Evolutionary conservation across 495 filamentous ascomycete species (phyloP), one percentile per base, ranked within the genome.

Genomic region (Pseudotulostoma volvatum): DNA sequence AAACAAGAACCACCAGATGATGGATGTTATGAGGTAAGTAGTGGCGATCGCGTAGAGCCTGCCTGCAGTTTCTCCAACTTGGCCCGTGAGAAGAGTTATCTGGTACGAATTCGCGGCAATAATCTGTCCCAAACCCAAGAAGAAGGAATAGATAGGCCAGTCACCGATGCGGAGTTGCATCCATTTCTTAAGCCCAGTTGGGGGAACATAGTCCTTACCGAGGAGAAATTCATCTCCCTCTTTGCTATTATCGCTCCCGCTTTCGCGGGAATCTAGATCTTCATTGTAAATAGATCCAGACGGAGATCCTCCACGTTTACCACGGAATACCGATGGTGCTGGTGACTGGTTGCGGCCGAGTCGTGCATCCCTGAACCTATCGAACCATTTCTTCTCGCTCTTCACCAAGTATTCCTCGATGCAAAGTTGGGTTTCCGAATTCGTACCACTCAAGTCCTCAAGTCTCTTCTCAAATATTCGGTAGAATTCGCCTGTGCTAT

Each of bases 41-140:
- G 61, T 68, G 0, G 76, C 75, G 13, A 81, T 71, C 33, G 71
- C 68, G 57, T 83, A 83, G 5, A 82, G 63, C 45, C 77, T 74
- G 16, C 63, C 57, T 3, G 76, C 69, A 0, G 67, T 67, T 47
- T 81, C 64, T 9, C 71, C 76, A 13, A 74, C 60, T 44, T 77
- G 67, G 13, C 78, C 78, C 0, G 72, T 73, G 9, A 83, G 63
- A 17, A 83, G 64, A 2, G 76, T 79, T 45, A 83, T 74, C 45
- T 83, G 78, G 50, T 81, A 83, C 1, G 73, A 79, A 55, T 78
- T 81, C 36, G 75, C 74, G 0, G 78, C 75, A 20, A 83, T 71
- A 43, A 83, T 73, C 45, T 83, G 78, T 3, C 74, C 75, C 0
- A 72, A 49, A 16, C 70, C 66, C 5, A 77, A 59, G 31, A 83